These are phyloP conservation scores for Blastobotrys malaysiensis DNA, from an alignment of 1,139 yeast species.

Conservation along the genomic window DNA sequence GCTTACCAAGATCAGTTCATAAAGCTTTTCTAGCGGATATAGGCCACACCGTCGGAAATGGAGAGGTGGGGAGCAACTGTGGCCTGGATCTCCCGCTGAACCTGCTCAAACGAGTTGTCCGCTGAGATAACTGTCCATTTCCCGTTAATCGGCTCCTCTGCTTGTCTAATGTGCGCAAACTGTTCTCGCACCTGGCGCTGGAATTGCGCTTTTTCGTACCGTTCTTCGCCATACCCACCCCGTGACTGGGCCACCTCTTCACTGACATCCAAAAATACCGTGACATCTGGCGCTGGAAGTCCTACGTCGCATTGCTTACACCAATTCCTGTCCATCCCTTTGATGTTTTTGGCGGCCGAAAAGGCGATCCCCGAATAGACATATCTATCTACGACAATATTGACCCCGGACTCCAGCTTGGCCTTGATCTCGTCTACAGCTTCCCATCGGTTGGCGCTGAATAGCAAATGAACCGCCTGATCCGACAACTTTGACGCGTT, in stretches of 20 bases:
- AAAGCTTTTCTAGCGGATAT: no score
- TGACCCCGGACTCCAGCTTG: constrained; percentile 47
- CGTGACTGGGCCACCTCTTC: constrained; percentile 49
- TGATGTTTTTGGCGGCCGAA: constrained; percentile 63
- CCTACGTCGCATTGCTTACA: constrained; percentile 77
- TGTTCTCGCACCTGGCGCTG: constrained; percentile 61
- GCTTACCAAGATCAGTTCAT: no score
- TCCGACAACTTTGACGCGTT: constrained; percentile 35
- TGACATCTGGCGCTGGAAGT: constrained; percentile 79
- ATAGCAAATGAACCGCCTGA: constrained; percentile 78
- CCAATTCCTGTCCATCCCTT: constrained; percentile 63
- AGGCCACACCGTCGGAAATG: neutral
- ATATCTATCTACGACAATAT: constrained; percentile 76
- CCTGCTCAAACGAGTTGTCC: constrained; percentile 55
- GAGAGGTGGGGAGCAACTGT: constrained; percentile 11
- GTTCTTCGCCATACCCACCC: constrained; percentile 85
- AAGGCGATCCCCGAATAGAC: constrained; percentile 92
- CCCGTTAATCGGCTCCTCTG: constrained; percentile 25
- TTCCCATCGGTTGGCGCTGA: constrained; percentile 97
- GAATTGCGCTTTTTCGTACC: constrained; percentile 73
- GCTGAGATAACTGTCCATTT: constrained; percentile 52
- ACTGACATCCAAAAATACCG: constrained; percentile 64
- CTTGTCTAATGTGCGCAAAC: constrained; percentile 48
- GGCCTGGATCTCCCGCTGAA: constrained; percentile 31
- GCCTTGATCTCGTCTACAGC: constrained; percentile 44